A percentile compares a stretch with the other conserved stretches of the same genome.
Conservation (phyloP, 495 filamentous ascomycete species). For the Massariosphaeria phaeospora region DNA sequence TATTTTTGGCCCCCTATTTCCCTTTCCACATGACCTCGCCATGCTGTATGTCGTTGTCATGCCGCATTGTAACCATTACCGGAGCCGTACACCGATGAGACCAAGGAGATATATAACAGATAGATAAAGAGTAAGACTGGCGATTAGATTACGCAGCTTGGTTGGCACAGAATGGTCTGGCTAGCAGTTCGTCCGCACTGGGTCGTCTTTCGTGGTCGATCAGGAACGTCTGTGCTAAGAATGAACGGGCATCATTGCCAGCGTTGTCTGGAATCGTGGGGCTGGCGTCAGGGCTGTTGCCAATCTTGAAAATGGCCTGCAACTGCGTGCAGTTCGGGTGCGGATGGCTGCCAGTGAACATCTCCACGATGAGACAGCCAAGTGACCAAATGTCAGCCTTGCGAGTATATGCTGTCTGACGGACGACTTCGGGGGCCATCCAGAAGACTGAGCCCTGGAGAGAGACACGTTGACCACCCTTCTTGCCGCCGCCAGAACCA, state of each 20-base stretch:
- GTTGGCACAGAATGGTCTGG: slow-evolving; percentile 59
- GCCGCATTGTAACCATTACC: slow-evolving; percentile 20
- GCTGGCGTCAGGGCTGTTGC: slow-evolving; percentile 68
- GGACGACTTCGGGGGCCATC: slow-evolving; percentile 99
- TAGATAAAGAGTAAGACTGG: not conserved
- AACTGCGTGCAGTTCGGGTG: slow-evolving; percentile 97
- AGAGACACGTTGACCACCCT: slow-evolving; percentile 67
- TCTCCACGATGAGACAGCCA: slow-evolving; percentile 94
- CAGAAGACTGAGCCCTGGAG: slow-evolving; percentile 97
- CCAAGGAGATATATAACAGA: not conserved
- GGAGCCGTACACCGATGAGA: not conserved
- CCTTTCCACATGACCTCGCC: slow-evolving; percentile 9
- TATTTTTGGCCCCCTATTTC: slow-evolving; percentile 1
- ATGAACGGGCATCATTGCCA: slow-evolving; percentile 76
- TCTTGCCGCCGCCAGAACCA: slow-evolving; percentile 51
- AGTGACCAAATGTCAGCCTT: slow-evolving; percentile 99
- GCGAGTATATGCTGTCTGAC: slow-evolving; percentile 93
- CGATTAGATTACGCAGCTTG: slow-evolving; percentile 13
- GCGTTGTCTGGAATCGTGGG: slow-evolving; percentile 87
- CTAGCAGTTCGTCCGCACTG: slow-evolving; percentile 81
- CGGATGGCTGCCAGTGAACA: slow-evolving; percentile 95
- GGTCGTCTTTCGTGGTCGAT: slow-evolving; percentile 88
- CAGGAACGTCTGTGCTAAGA: slow-evolving; percentile 87
- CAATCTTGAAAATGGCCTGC: slow-evolving; percentile 98
- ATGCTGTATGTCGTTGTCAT: slow-evolving; percentile 26